Evolutionary conservation across 352 stramenopile species (phyloP), one percentile per base, ranked within the genome.

Genomic region (Globisporangium carolinianum): DNA sequence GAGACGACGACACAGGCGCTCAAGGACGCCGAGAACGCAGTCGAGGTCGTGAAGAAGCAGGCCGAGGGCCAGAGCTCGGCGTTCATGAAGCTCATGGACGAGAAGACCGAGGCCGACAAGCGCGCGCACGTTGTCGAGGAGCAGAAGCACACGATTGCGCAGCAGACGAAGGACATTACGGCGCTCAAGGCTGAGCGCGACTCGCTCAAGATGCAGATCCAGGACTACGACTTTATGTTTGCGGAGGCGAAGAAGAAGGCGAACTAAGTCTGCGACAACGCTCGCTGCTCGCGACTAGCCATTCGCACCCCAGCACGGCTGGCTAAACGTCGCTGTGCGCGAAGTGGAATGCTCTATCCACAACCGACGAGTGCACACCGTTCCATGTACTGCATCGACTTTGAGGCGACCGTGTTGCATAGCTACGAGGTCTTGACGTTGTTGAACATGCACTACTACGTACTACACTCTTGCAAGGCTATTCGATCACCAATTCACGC

Each of bases 181-280:
- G 70, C 69, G 15, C 66, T 94, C 15, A 80, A 62, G 60, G 70
- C 64, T 7, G 83, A 94, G 42, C 65, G 81, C 52, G 83, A 91
- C 54, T 63, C 81, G 15, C 69, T 94, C 52, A 88, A 85, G 76
- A 76, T 47, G 48, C 83, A 94, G 63, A 81, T 94, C 51, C 81
- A 94, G 57, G 83, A 94, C 65, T 94, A 94, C 62, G 83, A 94
- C 68, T 94, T 94, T 57, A 94, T 94, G 83, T 94, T 94, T 70
- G 73, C 83, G 6, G 83, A 94, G 14, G 83, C 81, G 46, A 90
- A 89, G 72, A 94, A 94, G 71, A 94, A 94, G 57, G 82, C 81
- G 1, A 73, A 88, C 48, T 94, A 84, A 79, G 58, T 6, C 24
- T 24, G 24, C 24, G 24, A 24, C 24, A 24, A 24, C 1, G 24